A percentile compares a stretch with the other conserved stretches of the same genome.
phyloP scores from a whole-genome alignment of 1,139 yeast genomes.

The Geotrichum carabidarum region DNA sequence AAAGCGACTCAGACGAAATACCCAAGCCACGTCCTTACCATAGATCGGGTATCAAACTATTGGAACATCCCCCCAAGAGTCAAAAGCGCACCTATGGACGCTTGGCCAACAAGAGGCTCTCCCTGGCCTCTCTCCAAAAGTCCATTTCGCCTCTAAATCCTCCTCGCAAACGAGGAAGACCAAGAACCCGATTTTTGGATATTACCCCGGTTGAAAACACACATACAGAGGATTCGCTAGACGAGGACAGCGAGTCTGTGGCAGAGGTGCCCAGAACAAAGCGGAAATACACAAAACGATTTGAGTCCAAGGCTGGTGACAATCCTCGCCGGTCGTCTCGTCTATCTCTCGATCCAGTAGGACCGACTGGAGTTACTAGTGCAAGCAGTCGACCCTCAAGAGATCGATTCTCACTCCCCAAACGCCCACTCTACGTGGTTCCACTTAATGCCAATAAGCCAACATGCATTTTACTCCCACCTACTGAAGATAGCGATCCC shows the following conservation, averaged over 20 bases:
- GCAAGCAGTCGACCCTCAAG: not conserved
- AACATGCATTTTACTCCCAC: constrained; percentile 6
- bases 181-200: not conserved
- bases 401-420: not conserved
- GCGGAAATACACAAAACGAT: not conserved
- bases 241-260: not conserved
- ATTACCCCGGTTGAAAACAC: not conserved
- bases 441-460: constrained; percentile 11
- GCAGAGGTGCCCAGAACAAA: not conserved
- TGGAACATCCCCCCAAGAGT: not conserved
- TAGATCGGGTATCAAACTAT: not conserved
- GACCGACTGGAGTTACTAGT: not conserved
- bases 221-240: not conserved
- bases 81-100: not conserved
- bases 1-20: not conserved
- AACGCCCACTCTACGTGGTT: constrained; percentile 8
- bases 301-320: not conserved
- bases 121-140: not conserved
- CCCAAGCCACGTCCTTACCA: not conserved
- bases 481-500: not conserved
- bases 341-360: not conserved
- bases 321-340: constrained; percentile 1
- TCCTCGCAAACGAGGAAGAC: constrained; percentile 1
- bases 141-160: not conserved
- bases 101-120: not conserved